phyloP scores from a whole-genome alignment of 1,139 yeast species.

The Saccharomyces pastorianus region DNA sequence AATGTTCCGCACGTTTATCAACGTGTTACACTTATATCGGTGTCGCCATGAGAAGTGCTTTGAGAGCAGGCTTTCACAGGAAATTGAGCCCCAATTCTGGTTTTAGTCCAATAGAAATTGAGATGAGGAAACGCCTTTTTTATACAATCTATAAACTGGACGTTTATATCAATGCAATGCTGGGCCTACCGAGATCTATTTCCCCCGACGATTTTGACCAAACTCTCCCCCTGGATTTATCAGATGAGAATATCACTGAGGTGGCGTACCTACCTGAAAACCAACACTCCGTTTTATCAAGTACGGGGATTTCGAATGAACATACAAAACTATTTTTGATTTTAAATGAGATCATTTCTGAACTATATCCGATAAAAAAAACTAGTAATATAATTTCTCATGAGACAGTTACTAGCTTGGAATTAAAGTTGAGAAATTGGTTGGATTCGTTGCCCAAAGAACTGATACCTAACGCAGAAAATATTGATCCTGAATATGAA shows the following conservation, averaged over 20 bases:
- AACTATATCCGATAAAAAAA: constrained; percentile 48
- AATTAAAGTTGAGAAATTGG: constrained; percentile 69
- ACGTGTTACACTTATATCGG: constrained; percentile 91
- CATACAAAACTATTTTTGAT: constrained; percentile 67
- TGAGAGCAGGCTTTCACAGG: constrained; percentile 82
- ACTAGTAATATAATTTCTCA: constrained; percentile 33
- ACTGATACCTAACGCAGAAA: constrained; percentile 54
- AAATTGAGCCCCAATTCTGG: constrained; percentile 40
- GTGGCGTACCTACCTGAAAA: constrained; percentile 34
- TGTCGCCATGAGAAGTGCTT: constrained; percentile 79
- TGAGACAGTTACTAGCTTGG: constrained; percentile 63
- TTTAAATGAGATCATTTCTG: constrained; percentile 47
- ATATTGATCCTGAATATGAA: constrained; percentile 56
- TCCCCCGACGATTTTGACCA: constrained; percentile 82
- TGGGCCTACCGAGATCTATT: constrained; percentile 73
- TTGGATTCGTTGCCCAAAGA: constrained; percentile 63
- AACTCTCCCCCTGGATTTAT: constrained; percentile 73
- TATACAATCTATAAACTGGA: constrained; percentile 91
- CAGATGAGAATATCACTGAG: constrained; percentile 79
- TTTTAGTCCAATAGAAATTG: constrained; percentile 76
- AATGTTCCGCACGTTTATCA: constrained; percentile 82
- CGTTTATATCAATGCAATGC: constrained; percentile 77
- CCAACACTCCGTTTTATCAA: constrained; percentile 46
- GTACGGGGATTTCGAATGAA: constrained; percentile 76
- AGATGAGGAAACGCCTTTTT: constrained; percentile 75